A percentile compares a stretch with the other conserved stretches of the same genome.
These are phyloP conservation scores for Acacia melanoxylon DNA, from an alignment of 306 rosid species.

Conservation along the genomic window DNA sequence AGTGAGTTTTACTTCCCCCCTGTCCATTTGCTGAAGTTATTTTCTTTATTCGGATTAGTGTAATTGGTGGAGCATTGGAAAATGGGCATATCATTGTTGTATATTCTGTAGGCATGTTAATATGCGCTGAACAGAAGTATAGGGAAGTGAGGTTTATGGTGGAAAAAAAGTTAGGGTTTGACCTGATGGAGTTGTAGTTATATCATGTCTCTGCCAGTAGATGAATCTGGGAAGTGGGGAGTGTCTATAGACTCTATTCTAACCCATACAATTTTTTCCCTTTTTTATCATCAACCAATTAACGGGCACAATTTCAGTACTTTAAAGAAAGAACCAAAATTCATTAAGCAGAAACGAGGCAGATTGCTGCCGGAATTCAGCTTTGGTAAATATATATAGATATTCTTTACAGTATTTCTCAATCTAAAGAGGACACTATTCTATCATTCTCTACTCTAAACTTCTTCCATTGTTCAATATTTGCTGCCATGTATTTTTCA, in stretches of 20 bases:
- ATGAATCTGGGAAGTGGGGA: neutral
- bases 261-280: neutral
- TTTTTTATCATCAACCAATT: neutral
- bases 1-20: constrained; percentile 50
- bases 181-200: neutral
- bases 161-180: neutral
- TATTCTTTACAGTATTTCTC: neutral
- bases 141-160: neutral
- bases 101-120: neutral
- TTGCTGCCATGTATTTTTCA: neutral
- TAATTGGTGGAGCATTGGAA: neutral
- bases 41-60: neutral
- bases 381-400: neutral
- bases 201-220: neutral
- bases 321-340: neutral
- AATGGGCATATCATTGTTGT: neutral
- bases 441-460: neutral
- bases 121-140: neutral
- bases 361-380: neutral
- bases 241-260: neutral
- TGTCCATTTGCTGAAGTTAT: neutral
- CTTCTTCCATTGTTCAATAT: neutral
- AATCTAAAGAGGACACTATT: neutral
- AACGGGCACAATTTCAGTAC: neutral
- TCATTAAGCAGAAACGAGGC: neutral